Percentiles rank a stretch among this genome's conserved stretches.
phyloP scores from a whole-genome alignment of 2,329 filamentous ascomycete genomes.

The Beauveria scarabaeidicola region DNA sequence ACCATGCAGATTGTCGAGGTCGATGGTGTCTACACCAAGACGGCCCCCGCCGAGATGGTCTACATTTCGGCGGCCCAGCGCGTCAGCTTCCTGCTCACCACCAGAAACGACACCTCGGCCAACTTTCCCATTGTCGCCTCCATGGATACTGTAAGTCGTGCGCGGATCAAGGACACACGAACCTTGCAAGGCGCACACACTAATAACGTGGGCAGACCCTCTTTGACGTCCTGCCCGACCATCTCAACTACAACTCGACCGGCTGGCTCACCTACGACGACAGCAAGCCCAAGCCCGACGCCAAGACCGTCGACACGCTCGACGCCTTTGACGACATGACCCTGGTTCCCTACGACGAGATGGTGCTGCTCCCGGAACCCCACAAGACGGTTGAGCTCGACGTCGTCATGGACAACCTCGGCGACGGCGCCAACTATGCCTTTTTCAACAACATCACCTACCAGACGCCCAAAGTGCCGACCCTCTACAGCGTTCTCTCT shows the following conservation, averaged over 20 bases:
- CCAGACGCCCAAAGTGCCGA: slow-evolving; percentile 64
- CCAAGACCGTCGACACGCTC: slow-evolving; percentile 48
- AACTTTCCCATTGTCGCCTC: slow-evolving; percentile 63
- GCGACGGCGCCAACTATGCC: slow-evolving; percentile 52
- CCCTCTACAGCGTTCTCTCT: slow-evolving; percentile 67
- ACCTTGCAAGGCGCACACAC: slow-evolving; percentile 10
- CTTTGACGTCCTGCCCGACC: slow-evolving; percentile 59
- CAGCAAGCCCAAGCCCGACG: slow-evolving; percentile 32
- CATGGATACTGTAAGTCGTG: slow-evolving; percentile 53
- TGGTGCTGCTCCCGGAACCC: slow-evolving; percentile 50
- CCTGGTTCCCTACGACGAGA: slow-evolving; percentile 60
- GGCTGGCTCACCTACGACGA: slow-evolving; percentile 55
- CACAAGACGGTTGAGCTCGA: slow-evolving; percentile 55
- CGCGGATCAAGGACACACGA: too few relatives aligned
- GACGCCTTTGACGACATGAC: slow-evolving; percentile 65
- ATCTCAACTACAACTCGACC: slow-evolving; percentile 60
- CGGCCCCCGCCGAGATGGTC: slow-evolving; percentile 50
- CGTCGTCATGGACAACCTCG: slow-evolving; percentile 53
- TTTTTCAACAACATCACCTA: slow-evolving; percentile 76
- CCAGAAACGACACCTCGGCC: slow-evolving; percentile 48
- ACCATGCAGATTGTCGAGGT: slow-evolving; percentile 64
- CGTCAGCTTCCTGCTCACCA: slow-evolving; percentile 53
- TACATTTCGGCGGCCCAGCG: slow-evolving; percentile 63
- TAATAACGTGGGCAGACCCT: slow-evolving; percentile 43
- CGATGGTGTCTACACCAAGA: slow-evolving; percentile 61